Percentiles rank a stretch among this genome's conserved stretches.
These are phyloP conservation scores for Mortierella hygrophila DNA, from an alignment of 192 early-diverging fungal genomes.

Conservation along the genomic window DNA sequence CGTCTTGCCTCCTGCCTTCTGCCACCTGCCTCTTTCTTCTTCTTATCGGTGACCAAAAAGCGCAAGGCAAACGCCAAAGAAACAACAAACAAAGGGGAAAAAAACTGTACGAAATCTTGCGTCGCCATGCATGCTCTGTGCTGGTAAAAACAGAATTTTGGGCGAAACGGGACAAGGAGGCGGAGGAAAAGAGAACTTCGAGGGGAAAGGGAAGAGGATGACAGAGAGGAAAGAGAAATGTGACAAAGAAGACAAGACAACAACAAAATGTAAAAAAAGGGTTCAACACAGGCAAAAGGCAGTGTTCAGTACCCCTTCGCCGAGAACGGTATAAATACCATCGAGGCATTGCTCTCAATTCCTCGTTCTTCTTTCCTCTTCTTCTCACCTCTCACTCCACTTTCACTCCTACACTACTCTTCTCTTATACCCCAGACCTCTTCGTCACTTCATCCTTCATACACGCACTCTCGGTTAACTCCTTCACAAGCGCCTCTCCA, in stretches of 20 bases:
- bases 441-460: neutral
- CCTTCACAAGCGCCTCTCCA: neutral
- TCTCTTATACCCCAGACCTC: neutral
- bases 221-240: neutral
- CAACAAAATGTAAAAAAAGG: neutral
- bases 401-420: neutral
- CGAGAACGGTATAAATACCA: neutral
- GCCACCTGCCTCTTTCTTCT: neutral
- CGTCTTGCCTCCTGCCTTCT: too few species aligned
- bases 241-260: neutral
- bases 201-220: neutral
- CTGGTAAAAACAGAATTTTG: conserved; percentile 4
- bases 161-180: conserved; percentile 6
- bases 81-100: neutral
- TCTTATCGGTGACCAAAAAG: neutral
- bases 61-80: neutral
- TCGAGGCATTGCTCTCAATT: neutral
- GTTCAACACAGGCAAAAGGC: neutral
- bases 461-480: neutral
- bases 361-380: neutral
- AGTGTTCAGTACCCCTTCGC: neutral
- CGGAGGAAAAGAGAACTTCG: neutral
- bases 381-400: neutral
- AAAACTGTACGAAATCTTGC: neutral
- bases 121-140: neutral